phyloP scores from a whole-genome alignment of 768 basidiomycete genomes.

The Termitomyces sp. region DNA sequence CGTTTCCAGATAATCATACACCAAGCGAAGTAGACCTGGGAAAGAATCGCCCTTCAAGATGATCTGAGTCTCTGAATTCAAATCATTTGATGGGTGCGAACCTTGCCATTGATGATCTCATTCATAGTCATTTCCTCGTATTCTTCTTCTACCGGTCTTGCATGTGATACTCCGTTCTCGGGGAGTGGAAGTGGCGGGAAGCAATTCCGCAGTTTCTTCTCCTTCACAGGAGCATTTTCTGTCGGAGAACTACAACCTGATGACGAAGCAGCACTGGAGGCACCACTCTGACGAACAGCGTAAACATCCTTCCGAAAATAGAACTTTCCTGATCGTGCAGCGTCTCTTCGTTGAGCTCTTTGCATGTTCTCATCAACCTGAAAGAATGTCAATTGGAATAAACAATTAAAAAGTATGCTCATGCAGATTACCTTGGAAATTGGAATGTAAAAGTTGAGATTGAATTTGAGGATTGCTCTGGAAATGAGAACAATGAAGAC shows the following conservation, averaged over 20 bases:
- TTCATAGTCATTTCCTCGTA: slow-evolving; percentile 90
- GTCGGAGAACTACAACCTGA: slow-evolving; percentile 33
- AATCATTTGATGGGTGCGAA: slow-evolving; percentile 19
- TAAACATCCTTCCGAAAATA: slow-evolving; percentile 88
- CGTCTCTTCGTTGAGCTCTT: slow-evolving; percentile 81
- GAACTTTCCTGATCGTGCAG: slow-evolving; percentile 69
- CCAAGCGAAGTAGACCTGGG: slow-evolving; percentile 77
- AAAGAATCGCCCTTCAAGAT: slow-evolving; percentile 50
- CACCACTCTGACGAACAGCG: slow-evolving; percentile 40
- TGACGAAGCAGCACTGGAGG: slow-evolving; percentile 43
- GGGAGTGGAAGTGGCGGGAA: slow-evolving; percentile 57
- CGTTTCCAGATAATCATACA: slow-evolving; percentile 81
- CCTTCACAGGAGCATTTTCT: slow-evolving; percentile 33
- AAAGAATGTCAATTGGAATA: not conserved
- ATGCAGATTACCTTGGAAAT: slow-evolving; percentile 75
- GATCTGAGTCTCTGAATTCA: not conserved
- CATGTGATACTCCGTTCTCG: slow-evolving; percentile 32
- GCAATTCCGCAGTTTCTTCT: slow-evolving; percentile 66
- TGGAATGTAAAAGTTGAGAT: slow-evolving; percentile 92
- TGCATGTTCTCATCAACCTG: slow-evolving; percentile 98
- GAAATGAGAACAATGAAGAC: slow-evolving; percentile 94
- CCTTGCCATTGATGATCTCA: slow-evolving; percentile 95
- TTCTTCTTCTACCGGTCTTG: slow-evolving; percentile 63
- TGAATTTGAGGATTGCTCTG: slow-evolving; percentile 86
- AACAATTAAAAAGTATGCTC: not conserved